Evolutionary conservation across 257 asterid species (phyloP).

Genomic region (Gynochthodes officinalis): DNA sequence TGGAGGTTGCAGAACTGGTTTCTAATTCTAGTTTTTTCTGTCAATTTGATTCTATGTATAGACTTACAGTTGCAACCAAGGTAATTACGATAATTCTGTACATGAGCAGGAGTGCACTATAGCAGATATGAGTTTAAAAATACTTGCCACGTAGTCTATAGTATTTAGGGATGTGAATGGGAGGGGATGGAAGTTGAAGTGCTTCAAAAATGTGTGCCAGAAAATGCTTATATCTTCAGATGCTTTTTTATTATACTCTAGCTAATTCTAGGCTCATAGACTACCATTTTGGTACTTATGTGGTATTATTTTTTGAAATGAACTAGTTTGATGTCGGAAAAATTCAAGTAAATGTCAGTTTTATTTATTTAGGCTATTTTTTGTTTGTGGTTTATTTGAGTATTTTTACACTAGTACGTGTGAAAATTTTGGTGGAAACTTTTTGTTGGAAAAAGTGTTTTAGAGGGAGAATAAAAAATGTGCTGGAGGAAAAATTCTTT

Average conservation of each 20-base stretch:
- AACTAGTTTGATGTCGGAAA: neutral
- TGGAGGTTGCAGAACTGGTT: neutral
- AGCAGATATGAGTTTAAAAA: neutral
- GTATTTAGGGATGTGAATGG: neutral
- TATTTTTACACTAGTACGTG: too few species aligned
- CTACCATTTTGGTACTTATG: neutral
- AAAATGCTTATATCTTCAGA: neutral
- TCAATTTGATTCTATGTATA: neutral
- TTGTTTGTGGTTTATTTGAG: too few species aligned
- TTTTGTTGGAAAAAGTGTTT: too few species aligned
- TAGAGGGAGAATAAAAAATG: too few species aligned
- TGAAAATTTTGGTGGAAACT: too few species aligned
- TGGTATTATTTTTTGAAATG: neutral
- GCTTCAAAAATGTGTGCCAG: neutral
- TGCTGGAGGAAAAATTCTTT: too few species aligned
- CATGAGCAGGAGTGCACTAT: neutral
- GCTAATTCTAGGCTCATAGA: neutral
- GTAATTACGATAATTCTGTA: neutral
- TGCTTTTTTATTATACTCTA: neutral
- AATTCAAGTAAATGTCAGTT: neutral
- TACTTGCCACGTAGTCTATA: neutral
- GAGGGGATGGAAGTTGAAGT: neutral
- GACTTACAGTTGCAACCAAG: neutral
- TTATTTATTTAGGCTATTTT: too few species aligned
- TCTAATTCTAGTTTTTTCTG: neutral